A percentile compares a stretch with the other conserved stretches of the same genome.
Evolutionary conservation across 2,329 filamentous ascomycete genomes (phyloP).

Genomic region (Paecilomyces sp.): DNA sequence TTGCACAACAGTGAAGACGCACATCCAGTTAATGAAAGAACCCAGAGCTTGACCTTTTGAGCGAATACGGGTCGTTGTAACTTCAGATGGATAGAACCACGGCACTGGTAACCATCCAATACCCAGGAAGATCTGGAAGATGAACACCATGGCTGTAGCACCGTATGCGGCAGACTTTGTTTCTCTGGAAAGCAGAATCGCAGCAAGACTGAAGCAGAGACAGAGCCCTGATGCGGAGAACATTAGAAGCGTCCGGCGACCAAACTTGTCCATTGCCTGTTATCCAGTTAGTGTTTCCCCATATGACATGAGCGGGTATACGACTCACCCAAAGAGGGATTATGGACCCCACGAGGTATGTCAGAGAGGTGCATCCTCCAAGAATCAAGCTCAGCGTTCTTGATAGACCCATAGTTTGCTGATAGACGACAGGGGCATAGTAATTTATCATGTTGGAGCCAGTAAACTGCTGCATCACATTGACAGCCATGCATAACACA

Average conservation of each 20-base stretch:
- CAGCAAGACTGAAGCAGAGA: conserved; percentile 36
- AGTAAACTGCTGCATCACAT: conserved; percentile 31
- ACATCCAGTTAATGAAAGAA: conserved; percentile 29
- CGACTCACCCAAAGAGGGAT: conserved; percentile 32
- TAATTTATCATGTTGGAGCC: conserved; percentile 35
- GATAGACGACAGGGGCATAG: conserved; percentile 34
- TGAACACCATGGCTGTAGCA: conserved; percentile 38
- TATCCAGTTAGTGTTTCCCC: not conserved
- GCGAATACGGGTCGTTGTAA: conserved; percentile 35
- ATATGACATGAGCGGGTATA: not conserved
- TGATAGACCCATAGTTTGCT: conserved; percentile 31
- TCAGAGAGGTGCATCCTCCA: conserved; percentile 38
- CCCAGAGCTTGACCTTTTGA: conserved; percentile 35
- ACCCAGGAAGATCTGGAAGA: conserved; percentile 40
- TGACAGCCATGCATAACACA: conserved; percentile 25
- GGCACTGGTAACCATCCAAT: conserved; percentile 38
- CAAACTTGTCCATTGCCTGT: conserved; percentile 30
- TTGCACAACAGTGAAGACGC: conserved; percentile 24
- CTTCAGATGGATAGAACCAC: conserved; percentile 38
- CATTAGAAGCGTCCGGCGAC: conserved; percentile 36
- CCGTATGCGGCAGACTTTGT: conserved; percentile 28
- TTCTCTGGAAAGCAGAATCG: conserved; percentile 31
- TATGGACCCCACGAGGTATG: conserved; percentile 33
- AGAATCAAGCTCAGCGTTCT: conserved; percentile 48
- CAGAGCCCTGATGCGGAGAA: conserved; percentile 34